These are phyloP conservation scores for Magnolia kwangsiensis DNA, from an alignment of 164 flowering plant genomes.

Conservation along the genomic window DNA sequence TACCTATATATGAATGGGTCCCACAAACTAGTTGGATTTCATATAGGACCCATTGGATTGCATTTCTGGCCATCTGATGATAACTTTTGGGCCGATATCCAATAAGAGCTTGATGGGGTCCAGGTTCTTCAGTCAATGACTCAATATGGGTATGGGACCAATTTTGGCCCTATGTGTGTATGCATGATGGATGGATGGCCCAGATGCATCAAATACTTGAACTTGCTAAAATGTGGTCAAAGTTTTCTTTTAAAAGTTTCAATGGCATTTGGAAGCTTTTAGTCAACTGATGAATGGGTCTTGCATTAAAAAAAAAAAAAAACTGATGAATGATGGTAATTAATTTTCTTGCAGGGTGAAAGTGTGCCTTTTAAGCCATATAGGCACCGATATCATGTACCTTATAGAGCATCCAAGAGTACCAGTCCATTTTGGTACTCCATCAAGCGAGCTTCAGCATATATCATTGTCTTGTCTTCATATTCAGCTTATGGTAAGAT, in stretches of 20 bases:
- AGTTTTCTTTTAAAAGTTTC: not conserved
- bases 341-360: constrained; percentile 28
- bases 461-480: constrained; percentile 35
- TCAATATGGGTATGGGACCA: not conserved
- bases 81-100: not conserved
- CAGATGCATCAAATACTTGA: not conserved
- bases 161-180: not conserved
- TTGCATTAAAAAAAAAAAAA: not conserved
- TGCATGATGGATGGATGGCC: not conserved
- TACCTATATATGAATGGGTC: not conserved
- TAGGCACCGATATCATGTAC: constrained; percentile 25
- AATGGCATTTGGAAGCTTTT: not conserved
- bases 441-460: constrained; percentile 37
- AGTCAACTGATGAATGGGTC: not conserved
- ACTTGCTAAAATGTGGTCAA: not conserved
- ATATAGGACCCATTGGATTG: not conserved
- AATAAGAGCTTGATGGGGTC: not conserved
- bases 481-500: constrained; percentile 35
- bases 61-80: not conserved
- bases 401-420: constrained; percentile 28
- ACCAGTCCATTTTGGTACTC: constrained; percentile 36
- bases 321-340: not conserved
- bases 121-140: not conserved
- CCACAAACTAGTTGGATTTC: not conserved
- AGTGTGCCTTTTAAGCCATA: constrained; percentile 33